Evolutionary conservation across 2,329 filamentous ascomycete genomes (phyloP).

Genomic region (Cadophora sp.): DNA sequence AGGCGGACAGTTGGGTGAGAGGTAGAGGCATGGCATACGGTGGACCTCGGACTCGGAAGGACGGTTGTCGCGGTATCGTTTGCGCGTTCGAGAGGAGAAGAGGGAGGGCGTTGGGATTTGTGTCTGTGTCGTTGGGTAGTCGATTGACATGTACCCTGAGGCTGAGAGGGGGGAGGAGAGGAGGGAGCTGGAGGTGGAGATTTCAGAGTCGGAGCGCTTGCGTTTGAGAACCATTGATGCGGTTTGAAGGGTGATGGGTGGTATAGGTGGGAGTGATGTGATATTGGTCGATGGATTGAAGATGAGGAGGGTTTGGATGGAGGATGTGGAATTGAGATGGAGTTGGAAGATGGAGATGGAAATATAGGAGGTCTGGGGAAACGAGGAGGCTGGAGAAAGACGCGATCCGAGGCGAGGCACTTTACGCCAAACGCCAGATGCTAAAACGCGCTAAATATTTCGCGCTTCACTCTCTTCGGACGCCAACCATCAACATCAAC

Average conservation of each 20-base stretch:
- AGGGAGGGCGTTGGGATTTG: slow-evolving; percentile 50
- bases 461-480: slow-evolving; percentile 15
- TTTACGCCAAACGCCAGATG: slow-evolving; percentile 16
- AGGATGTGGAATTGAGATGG: background rate
- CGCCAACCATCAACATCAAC: background rate
- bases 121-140: slow-evolving; percentile 41
- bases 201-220: slow-evolving; percentile 67
- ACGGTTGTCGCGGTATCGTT: slow-evolving; percentile 64
- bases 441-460: slow-evolving; percentile 19
- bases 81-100: slow-evolving; percentile 64
- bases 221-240: slow-evolving; percentile 62
- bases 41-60: slow-evolving; percentile 59
- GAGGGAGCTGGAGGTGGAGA: slow-evolving; percentile 55
- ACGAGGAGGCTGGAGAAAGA: slow-evolving; percentile 19
- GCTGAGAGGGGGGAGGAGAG: slow-evolving; percentile 47
- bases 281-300: background rate
- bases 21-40: slow-evolving; percentile 34
- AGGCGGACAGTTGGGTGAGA: slow-evolving; percentile 12
- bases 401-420: slow-evolving; percentile 12
- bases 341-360: background rate
- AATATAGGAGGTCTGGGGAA: background rate
- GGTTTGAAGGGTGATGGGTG: slow-evolving; percentile 6
- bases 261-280: background rate
- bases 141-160: slow-evolving; percentile 47
- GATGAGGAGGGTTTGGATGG: background rate